Evolutionary conservation across 352 stramenopile genomes (phyloP), one percentile per base, ranked within the genome.

Genomic region (Phytophthora citricola): DNA sequence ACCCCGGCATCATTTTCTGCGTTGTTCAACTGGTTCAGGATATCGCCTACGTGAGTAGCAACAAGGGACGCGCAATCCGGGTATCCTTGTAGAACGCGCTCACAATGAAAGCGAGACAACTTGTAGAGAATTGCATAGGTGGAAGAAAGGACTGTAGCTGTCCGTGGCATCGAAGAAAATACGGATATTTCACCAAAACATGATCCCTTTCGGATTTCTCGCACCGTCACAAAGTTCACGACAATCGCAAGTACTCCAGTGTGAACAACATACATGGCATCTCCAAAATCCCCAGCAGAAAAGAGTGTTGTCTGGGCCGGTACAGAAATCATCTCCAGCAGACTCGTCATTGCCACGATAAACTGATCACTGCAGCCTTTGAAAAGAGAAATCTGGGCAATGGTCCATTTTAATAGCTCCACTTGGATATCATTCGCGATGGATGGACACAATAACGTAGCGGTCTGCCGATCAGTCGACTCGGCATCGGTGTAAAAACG

Each of bases 361-460:
- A 93, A 93, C 27, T 76, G 75, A 6, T 71, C 63, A 39, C 64
- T 87, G 54, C 85, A 93, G 1, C 78, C 75, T 12, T 77, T 72
- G 45, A 93, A 92, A 39, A 93, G 66, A n/a, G 81, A 76, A 38
- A 92, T 89, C 1, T 71, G 71, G 0, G 63, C 73, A 4, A 93
- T 78, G 41, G 76, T 90, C 17, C 71, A 67, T 31, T 84, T 83
- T 20, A 92, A 59, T 15, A 93, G 51, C 49, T 87, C 79, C 20
- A 92, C 83, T 54, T 92, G 84, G 27, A 93, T 83, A 29, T 93
- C 85, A 48, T 90, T 89, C 0, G 75, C 75, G 48, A 93, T 90
- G 0, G 85, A 93, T 4, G 85, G 83, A 62, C 85, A 93, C 1
- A 93, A 57, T 5, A 92, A 40, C 48, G 85, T 82, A 8, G 85